These are phyloP conservation scores for Blastomyces gilchristii DNA, from an alignment of 2,329 filamentous ascomycete species.

Conservation along the genomic window DNA sequence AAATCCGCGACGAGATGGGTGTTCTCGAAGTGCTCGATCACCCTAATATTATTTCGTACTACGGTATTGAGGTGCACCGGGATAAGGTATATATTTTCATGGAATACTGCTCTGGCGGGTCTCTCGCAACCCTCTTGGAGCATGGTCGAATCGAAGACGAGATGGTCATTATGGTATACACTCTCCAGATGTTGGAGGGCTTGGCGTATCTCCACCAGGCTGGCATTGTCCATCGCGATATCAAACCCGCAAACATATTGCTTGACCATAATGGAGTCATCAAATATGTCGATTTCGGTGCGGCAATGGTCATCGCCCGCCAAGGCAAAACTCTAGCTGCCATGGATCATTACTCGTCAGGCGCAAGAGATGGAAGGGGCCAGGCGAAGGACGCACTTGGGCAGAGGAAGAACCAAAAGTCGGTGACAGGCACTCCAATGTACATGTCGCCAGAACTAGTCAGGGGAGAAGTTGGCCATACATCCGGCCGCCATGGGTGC, in stretches of 20 bases:
- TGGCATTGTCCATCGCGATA: constrained; percentile 50
- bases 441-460: constrained; percentile 99
- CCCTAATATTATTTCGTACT: constrained; percentile 95
- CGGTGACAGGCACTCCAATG: constrained; percentile 97
- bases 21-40: constrained; percentile 93
- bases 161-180: constrained; percentile 43
- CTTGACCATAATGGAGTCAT: constrained; percentile 93
- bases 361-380: constrained; percentile 27
- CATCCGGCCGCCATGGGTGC: constrained; percentile 61
- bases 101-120: constrained; percentile 97
- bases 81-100: constrained; percentile 99
- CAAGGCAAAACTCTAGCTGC: constrained; percentile 78
- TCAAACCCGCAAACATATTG: constrained; percentile 55
- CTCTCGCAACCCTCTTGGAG: constrained; percentile 77
- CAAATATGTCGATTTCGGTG: constrained; percentile 98
- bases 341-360: constrained; percentile 46
- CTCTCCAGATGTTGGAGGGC: constrained; percentile 63
- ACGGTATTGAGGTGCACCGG: constrained; percentile 93
- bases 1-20: constrained; percentile 95
- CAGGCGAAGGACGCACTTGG: constrained; percentile 16
- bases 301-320: constrained; percentile 90
- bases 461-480: constrained; percentile 69
- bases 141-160: constrained; percentile 72
- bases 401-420: constrained; percentile 56
- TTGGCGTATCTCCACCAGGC: constrained; percentile 48